A percentile compares a stretch with the other conserved stretches of the same genome.
phyloP scores from a whole-genome alignment of 2,329 filamentous ascomycete genomes.

The Pseudogymnoascus destructans region DNA sequence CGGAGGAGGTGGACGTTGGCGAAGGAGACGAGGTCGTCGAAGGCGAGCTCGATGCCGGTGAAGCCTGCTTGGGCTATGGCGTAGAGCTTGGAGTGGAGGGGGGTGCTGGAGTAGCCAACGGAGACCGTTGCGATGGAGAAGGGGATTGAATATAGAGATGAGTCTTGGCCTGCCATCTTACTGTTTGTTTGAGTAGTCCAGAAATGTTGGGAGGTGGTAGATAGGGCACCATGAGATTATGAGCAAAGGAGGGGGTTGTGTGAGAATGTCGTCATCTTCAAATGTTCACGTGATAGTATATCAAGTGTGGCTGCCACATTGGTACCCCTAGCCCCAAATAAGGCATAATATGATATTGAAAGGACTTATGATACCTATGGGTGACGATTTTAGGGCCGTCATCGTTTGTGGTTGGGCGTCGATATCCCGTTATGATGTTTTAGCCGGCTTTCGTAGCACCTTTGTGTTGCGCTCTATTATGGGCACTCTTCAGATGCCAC shows the following conservation, averaged over 20 bases:
- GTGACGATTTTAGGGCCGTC: neutral
- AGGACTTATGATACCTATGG: neutral
- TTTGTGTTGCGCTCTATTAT: neutral
- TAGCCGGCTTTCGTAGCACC: neutral
- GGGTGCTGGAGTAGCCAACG: slow-evolving; percentile 35
- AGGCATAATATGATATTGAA: neutral
- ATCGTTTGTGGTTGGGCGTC: neutral
- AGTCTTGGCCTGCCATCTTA: neutral
- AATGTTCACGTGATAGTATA: neutral
- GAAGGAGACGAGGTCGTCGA: slow-evolving; percentile 57
- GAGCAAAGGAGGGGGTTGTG: neutral
- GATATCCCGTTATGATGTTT: neutral
- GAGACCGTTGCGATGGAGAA: slow-evolving; percentile 44
- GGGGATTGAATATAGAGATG: slow-evolving; percentile 27
- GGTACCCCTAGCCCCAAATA: neutral
- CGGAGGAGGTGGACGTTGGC: slow-evolving; percentile 38
- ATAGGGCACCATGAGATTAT: neutral
- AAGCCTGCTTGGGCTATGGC: slow-evolving; percentile 55
- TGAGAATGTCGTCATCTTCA: neutral
- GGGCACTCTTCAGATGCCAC: neutral
- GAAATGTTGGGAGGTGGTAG: neutral
- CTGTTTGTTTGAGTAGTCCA: neutral
- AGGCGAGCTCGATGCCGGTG: slow-evolving; percentile 57
- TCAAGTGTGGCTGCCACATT: neutral
- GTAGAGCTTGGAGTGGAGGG: slow-evolving; percentile 45